Evolutionary conservation across 306 rosid genomes (phyloP), one percentile per base, ranked within the genome.

Genomic region (Cucumis cinereus): DNA sequence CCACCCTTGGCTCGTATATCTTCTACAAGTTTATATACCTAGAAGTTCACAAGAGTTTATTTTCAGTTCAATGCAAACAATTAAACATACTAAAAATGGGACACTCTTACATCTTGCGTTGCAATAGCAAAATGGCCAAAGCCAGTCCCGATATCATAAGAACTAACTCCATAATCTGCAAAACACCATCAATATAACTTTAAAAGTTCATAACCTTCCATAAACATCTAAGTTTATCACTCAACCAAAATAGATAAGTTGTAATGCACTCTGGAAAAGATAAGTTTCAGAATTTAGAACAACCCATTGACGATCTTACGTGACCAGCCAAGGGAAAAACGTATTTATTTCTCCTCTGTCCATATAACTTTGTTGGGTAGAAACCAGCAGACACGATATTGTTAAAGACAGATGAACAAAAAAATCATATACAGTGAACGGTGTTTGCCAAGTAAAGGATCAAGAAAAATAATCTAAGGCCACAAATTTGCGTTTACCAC

Each of bases 71-170:
- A 24, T 15, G 58, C 76, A 79, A 71, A 43, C 54, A 8, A 40
- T 24, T 52, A 73, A 49, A 16, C 73, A 7, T 38, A 24, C 59
- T 24, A 66, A 76, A 76, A 41, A 23, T 50, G 78, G 52, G 78
- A 75, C 75, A 16, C 56, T 76, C 96, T 85, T 81, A 90, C 98
- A 90, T 94, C 93, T 40, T 86, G 93, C 62, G 95, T 86, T 56
- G 96, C 84, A 28, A 94, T 89, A 19, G 89, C 99, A 78, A 94
- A 94, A 80, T 94, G 97, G 36, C 99, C 99, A 79, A 91, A 94
- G 22, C 99, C 99, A 73, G 92, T 82, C 54, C 97, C 99, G 50
- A 94, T 94, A 75, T 92, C 99, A 64, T 91, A 94, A 10, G 93
- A 88, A 28, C 84, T 68, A 67, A 92, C 96, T 43, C 99, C 96